Percentiles rank a stretch among this genome's conserved stretches.
Evolutionary conservation across 2,329 filamentous ascomycete genomes (phyloP).

Genomic region (Phoma herbarum): DNA sequence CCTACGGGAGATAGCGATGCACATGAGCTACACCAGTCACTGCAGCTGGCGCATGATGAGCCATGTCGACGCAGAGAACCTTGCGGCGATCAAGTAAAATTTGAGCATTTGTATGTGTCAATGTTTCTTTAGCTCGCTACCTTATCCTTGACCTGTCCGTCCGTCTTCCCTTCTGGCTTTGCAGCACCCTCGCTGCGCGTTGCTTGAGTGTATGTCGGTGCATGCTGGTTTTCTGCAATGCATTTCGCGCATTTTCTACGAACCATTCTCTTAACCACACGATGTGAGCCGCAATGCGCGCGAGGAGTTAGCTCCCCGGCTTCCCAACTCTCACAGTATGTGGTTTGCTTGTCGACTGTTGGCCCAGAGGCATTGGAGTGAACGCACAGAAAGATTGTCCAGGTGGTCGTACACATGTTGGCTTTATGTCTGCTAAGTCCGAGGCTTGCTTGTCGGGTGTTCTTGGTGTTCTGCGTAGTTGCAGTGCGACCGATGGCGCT

Average conservation of each 20-base stretch:
- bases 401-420: background rate
- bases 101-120: background rate
- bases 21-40: background rate
- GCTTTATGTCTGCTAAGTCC: background rate
- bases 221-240: background rate
- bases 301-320: background rate
- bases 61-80: background rate
- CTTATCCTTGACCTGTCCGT: background rate
- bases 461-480: background rate
- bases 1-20: background rate
- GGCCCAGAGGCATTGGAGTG: background rate
- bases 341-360: background rate
- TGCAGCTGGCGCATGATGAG: background rate
- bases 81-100: background rate
- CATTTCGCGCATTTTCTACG: background rate
- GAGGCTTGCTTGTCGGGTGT: background rate
- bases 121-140: background rate
- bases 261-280: background rate
- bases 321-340: background rate
- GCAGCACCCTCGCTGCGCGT: background rate
- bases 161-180: background rate
- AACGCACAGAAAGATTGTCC: background rate
- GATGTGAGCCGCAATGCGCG: background rate
- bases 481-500: background rate
- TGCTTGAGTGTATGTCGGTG: background rate